Percentiles rank a stretch among this genome's conserved stretches.
These are phyloP conservation scores for Malassezia nana DNA, from an alignment of 1,284 basidiomycete genomes.

Conservation along the genomic window DNA sequence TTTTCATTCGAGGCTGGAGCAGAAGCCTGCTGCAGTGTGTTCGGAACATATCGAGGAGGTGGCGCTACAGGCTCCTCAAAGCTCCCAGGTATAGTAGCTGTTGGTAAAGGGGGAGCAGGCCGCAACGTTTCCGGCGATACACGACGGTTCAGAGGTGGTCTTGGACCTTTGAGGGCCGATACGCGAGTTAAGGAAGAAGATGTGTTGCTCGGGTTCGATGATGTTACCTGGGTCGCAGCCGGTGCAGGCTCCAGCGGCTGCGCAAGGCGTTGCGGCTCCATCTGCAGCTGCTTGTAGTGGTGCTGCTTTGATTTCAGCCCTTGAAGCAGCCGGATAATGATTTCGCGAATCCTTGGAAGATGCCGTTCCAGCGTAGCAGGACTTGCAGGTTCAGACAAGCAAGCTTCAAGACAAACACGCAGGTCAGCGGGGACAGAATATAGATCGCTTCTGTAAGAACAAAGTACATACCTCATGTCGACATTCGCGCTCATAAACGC, in stretches of 20 bases:
- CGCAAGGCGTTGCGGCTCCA: constrained; percentile 19
- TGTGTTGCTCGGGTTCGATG: background rate
- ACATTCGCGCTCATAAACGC: constrained; percentile 79
- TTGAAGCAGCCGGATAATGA: constrained; percentile 83
- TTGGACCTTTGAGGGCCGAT: background rate
- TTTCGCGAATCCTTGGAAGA: constrained; percentile 78
- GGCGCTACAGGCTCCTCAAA: background rate
- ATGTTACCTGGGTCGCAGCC: background rate
- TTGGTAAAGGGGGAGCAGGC: background rate
- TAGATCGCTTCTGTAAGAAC: constrained; percentile 60
- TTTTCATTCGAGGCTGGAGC: background rate
- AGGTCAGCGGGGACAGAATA: constrained; percentile 79
- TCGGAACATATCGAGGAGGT: background rate
- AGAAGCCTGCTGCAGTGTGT: background rate
- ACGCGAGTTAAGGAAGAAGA: background rate
- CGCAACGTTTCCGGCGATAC: background rate
- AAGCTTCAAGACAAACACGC: constrained; percentile 74
- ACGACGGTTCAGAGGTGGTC: background rate
- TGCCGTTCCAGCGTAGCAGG: constrained; percentile 75
- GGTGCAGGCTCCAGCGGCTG: background rate
- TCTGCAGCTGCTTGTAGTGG: constrained; percentile 53
- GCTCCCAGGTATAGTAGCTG: background rate
- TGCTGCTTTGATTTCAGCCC: constrained; percentile 86
- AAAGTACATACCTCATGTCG: constrained; percentile 68
- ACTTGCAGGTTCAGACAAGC: constrained; percentile 78